Evolutionary conservation across 768 basidiomycete species (phyloP), one percentile per base, ranked within the genome.

Genomic region (Serendipita sp.): DNA sequence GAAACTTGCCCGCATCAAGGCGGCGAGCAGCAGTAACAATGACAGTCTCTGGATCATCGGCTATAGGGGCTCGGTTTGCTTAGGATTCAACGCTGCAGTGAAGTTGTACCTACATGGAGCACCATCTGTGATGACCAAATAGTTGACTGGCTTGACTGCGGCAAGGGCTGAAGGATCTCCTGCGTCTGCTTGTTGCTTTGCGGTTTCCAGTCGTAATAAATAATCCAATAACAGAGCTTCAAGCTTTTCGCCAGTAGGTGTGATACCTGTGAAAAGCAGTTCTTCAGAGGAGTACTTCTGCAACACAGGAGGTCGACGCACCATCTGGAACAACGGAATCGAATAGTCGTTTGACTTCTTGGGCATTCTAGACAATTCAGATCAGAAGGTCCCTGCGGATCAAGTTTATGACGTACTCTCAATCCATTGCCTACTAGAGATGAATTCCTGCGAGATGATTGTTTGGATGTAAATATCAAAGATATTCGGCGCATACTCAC

Each of bases 121-220:
- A 18, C 84, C 84, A 67, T 86, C 85, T 0, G 84, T 86, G 43
- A 86, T 75, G 31, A 86, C 72, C 8, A 86, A 77, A 55, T 77
- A 79, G 67, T 84, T 85, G 27, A 83, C 70, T 0, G 80, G 81
- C 67, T 83, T 85, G 13, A 83, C 75, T 33, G 68, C 67, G 63
- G 73, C 70, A 62, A 74, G 63, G 0, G 70, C 68, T 3, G 44
- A 45, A 3, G 18, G 3, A 31, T 73, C 69, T 8, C 72, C 73
- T 3, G 63, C 70, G 3, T 67, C 66, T 15, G 67, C 68, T 58
- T 34, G 65, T 34, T 63, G 66, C 40, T 72, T 69, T 2, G 75
- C 79, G 5, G 53, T 27, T 55, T 77, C 74, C 6, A 75, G 71
- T 67, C 66, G 31, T 71, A 73, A 18, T 13, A 78, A 45, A 63